Evolutionary conservation across 345 rosid genomes (phyloP), one percentile per base, ranked within the genome.

Genomic region (Excoecaria agallocha): DNA sequence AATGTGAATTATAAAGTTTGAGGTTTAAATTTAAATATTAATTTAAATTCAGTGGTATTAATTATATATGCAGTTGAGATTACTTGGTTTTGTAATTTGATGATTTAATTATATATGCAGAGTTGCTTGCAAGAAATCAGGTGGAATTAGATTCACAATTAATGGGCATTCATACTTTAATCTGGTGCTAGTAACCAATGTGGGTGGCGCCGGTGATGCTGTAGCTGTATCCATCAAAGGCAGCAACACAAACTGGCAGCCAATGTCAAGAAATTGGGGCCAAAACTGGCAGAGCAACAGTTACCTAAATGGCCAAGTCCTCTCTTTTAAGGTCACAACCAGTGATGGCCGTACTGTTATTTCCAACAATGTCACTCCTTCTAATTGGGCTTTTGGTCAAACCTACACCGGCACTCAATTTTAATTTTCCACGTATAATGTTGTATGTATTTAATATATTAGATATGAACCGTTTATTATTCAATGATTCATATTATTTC

Each of bases 221-320:
- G 48, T 63, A 12, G 19, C 48, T 35, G 67, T 63, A 37, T 63
- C 67, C 2, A 38, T 63, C 17, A 63, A 63, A 38, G 67, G 67
- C 3, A 37, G 48, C 17, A 38, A 38, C 3, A 38, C 67, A 5
- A 63, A 63, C 3, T 63, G 67, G 67, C 67, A 63, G 46, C 24
- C 22, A 8, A 63, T 63, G 67, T 63, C 67, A 2, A 63, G 67
- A 46, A 63, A 63, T n/a, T 63, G 67, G 67, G 67, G 67, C 5
- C 67, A 63, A 20, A 63, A 63, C 67, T 63, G 67, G 67, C 67
- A 63, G 67, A 63, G 67, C 67, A 63, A 38, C 67, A 12, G 22
- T 48, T 63, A 63, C 48, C 24, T 63, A 7, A 63, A 63, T 63
- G 67, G 67, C 15, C 67, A 63, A 63, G 9, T 46, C 12, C 67